Conservation (phyloP, 768 basidiomycete species). For the Naganishia randhawae region DNA sequence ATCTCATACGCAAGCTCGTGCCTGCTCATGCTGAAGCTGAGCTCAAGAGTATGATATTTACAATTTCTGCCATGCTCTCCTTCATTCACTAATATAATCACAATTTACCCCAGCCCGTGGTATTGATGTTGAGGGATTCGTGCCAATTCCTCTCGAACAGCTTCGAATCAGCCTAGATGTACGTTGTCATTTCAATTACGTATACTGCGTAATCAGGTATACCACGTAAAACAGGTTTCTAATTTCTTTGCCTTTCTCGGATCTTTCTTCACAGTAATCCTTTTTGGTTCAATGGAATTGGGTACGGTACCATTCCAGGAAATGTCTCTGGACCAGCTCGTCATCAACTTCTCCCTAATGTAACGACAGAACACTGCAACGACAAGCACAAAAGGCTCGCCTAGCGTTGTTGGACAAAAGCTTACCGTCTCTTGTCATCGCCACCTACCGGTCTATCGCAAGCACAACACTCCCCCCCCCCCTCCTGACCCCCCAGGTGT, state of each 20-base stretch:
- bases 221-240: not conserved
- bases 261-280: not conserved
- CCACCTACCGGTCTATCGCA: not conserved
- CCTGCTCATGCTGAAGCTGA: constrained; percentile 85
- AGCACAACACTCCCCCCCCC: too few relatives aligned
- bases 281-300: not conserved
- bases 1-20: constrained; percentile 84
- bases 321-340: not conserved
- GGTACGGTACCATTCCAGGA: not conserved
- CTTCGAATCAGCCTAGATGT: constrained; percentile 83
- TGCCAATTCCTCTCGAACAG: constrained; percentile 95
- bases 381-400: not conserved
- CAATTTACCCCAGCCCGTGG: constrained; percentile 56
- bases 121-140: constrained; percentile 83
- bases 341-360: not conserved
- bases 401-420: not conserved
- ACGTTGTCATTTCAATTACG: too few relatives aligned
- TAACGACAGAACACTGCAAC: not conserved
- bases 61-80: constrained; percentile 1
- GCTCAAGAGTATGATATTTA: constrained; percentile 55
- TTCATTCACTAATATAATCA: not conserved
- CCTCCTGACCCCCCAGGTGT: not conserved
- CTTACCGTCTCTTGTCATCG: not conserved
- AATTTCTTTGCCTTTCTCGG: not conserved
- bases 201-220: too few relatives aligned